Percentiles rank a stretch among this genome's conserved stretches.
Evolutionary conservation across 768 basidiomycete genomes (phyloP).

Genomic region (Boletus sensibilis): DNA sequence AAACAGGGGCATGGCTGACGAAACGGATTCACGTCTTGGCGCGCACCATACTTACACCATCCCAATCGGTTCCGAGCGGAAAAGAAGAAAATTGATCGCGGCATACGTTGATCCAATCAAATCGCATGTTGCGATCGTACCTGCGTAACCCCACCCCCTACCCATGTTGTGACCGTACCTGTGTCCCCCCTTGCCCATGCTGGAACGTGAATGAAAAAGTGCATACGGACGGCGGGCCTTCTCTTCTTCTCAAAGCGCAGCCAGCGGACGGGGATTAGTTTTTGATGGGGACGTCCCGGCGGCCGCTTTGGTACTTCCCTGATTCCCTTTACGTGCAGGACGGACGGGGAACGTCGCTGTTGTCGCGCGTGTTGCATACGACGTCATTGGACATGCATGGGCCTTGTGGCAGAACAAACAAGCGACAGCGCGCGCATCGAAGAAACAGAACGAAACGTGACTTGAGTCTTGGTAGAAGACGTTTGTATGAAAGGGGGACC

Average conservation of each 20-base stretch:
- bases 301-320: slow-evolving; percentile 8
- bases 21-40: slow-evolving; percentile 1
- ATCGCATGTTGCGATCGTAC: slow-evolving; percentile 1
- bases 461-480: slow-evolving; percentile 1
- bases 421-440: slow-evolving; percentile 5
- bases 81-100: slow-evolving; percentile 7
- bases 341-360: slow-evolving; percentile 1
- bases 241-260: slow-evolving; percentile 2
- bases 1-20: neutral
- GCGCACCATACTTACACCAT: neutral
- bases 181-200: neutral
- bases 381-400: slow-evolving; percentile 25
- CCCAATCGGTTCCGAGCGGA: slow-evolving; percentile 16
- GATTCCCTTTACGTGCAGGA: slow-evolving; percentile 23
- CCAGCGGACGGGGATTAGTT: slow-evolving; percentile 9
- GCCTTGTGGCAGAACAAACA: slow-evolving; percentile 16
- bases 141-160: neutral
- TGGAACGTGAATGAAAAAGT: slow-evolving; percentile 7
- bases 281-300: slow-evolving; percentile 11
- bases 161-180: neutral
- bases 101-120: slow-evolving; percentile 13
- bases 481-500: neutral
- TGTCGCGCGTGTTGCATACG: slow-evolving; percentile 6
- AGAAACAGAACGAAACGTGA: neutral
- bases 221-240: neutral